Conservation (phyloP, 352 stramenopile species). For the Thalassiosira hispida region DNA sequence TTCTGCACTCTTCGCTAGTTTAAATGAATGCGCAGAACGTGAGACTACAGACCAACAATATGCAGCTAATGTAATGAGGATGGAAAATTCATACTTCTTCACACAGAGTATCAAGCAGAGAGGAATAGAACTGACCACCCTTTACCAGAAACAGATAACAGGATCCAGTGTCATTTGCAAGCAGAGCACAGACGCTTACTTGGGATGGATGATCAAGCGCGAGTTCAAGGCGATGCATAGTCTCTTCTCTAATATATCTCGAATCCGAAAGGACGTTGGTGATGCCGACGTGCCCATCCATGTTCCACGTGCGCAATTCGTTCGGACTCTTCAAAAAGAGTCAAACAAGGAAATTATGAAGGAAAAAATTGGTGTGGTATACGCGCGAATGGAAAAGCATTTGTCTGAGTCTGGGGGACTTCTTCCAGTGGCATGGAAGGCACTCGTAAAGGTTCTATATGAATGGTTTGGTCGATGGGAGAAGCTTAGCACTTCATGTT, state of each 20-base stretch:
- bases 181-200: constrained; percentile 82
- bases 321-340: constrained; percentile 82
- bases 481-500: constrained; percentile 81
- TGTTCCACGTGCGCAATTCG: constrained; percentile 79
- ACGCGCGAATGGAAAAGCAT: constrained; percentile 84
- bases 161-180: constrained; percentile 81
- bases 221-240: constrained; percentile 84
- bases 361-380: constrained; percentile 83
- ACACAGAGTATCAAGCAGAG: constrained; percentile 80
- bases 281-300: constrained; percentile 81
- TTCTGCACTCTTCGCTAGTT: constrained; percentile 73
- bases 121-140: constrained; percentile 59
- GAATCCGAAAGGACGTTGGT: constrained; percentile 78
- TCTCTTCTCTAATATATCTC: constrained; percentile 81
- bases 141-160: constrained; percentile 82
- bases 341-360: constrained; percentile 81
- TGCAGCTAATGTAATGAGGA: constrained; percentile 80
- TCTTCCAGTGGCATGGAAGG: constrained; percentile 81
- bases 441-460: constrained; percentile 83
- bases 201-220: constrained; percentile 85
- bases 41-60: constrained; percentile 84
- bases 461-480: constrained; percentile 86
- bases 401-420: constrained; percentile 78
- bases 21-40: constrained; percentile 74
- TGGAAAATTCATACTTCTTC: constrained; percentile 86